Percentiles rank a stretch among this genome's conserved stretches.
Conservation (phyloP, 805 yeast species). For the Zygosaccharomyces bailii region DNA sequence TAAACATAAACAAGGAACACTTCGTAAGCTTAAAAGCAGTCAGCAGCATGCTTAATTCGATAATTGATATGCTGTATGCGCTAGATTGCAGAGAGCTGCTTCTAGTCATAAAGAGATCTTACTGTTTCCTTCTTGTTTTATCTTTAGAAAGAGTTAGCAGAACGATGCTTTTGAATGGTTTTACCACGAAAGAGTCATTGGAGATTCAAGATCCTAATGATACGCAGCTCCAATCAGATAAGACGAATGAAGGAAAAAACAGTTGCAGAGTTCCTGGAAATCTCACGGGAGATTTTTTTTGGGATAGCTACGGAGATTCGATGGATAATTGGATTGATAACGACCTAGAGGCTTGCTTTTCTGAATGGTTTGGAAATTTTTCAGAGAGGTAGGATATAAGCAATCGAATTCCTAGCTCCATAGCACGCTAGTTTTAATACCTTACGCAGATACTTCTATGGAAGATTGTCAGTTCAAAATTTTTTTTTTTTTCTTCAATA, state of each 20-base stretch:
- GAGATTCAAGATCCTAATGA: not conserved
- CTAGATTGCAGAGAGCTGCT: not conserved
- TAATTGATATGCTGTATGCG: not conserved
- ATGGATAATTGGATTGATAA: slow-evolving; percentile 1
- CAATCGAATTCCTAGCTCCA: too few species aligned
- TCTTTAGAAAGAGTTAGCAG: slow-evolving; percentile 2
- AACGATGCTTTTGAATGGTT: slow-evolving; percentile 1
- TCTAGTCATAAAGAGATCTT: not conserved
- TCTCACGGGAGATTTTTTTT: not conserved
- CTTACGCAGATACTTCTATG: too few species aligned
- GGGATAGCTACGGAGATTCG: not conserved
- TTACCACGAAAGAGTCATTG: slow-evolving; percentile 2
- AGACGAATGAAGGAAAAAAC: not conserved
- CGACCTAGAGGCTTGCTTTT: slow-evolving; percentile 2
- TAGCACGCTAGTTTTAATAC: too few species aligned
- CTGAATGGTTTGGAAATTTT: slow-evolving; percentile 2
- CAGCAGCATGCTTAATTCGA: slow-evolving; percentile 5
- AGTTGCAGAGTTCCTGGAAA: not conserved
- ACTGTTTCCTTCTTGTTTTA: slow-evolving; percentile 5
- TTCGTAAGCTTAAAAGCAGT: slow-evolving; percentile 2
- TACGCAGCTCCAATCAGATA: not conserved
- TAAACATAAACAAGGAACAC: slow-evolving; percentile 1
- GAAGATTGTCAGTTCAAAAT: too few species aligned
- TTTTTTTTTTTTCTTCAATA: too few species aligned
- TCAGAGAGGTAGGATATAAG: too few species aligned